A percentile compares a stretch with the other conserved stretches of the same genome.
phyloP scores from a whole-genome alignment of 495 filamentous ascomycete genomes.

The Amphirosellinia nigrospora region DNA sequence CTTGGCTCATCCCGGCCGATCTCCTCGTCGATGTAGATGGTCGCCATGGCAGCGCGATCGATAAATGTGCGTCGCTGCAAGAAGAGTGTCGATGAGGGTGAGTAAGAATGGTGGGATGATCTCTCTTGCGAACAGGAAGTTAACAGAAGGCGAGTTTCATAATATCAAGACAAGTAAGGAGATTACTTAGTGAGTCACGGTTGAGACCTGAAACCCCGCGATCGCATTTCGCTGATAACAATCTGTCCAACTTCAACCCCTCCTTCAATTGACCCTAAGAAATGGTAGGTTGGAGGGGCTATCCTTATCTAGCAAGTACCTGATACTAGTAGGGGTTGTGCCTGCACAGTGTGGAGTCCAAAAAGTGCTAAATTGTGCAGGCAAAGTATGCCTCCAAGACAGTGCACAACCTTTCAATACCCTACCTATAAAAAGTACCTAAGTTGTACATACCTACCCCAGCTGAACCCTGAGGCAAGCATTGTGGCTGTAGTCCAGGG shows the following conservation, averaged over 20 bases:
- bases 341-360: too few species aligned
- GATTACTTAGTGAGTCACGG: conserved; percentile 14
- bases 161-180: too few species aligned
- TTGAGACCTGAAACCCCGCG: conserved; percentile 15
- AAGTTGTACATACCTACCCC: too few species aligned
- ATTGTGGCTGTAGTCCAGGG: too few species aligned
- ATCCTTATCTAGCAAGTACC: conserved; percentile 7
- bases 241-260: conserved; percentile 1
- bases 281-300: background rate
- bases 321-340: background rate
- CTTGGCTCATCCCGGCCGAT: conserved; percentile 68
- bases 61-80: background rate
- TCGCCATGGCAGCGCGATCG: conserved; percentile 41
- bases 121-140: background rate
- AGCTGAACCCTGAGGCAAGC: too few species aligned
- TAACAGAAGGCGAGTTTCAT: background rate
- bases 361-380: too few species aligned
- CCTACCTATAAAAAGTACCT: too few species aligned
- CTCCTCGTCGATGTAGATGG: conserved; percentile 80
- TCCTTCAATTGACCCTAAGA: background rate
- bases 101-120: background rate
- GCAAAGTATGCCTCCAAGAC: too few species aligned
- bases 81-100: background rate
- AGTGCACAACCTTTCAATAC: too few species aligned
- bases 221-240: conserved; percentile 17